Evolutionary conservation across 805 yeast genomes (phyloP), one percentile per base, ranked within the genome.

Genomic region (Ogataea ramenticola): DNA sequence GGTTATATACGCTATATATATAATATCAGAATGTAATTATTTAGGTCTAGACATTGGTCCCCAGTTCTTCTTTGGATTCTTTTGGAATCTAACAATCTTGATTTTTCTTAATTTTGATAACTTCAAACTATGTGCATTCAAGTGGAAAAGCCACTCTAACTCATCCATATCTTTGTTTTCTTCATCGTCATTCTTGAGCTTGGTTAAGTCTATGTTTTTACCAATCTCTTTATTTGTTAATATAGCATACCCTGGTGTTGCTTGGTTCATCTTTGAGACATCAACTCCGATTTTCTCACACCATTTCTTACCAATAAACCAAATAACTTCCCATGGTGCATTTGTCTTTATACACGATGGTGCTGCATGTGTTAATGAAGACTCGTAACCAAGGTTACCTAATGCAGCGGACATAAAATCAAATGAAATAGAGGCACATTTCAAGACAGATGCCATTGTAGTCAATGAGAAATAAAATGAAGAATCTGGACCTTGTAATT

Each of bases 31-130:
- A 24, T 24, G 7, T 19, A 20, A 14, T 19, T 39, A 39, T 37
- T 63, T 64, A 19, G 95, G 95, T 56, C 84, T 80, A 3, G 96
- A 79, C 36, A 52, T 53, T 32, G 98, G 99, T 1, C 99, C 99
- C 99, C 99, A 93, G 60, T 86, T 82, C 60, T 86, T 86, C 1
- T 88, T 76, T 15, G 99, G 99, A 57, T 90, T 91, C 57, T 81
- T 89, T 60, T 90, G 99, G 64, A 75, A 91, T 54, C 96, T 73
- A 14, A 88, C 88, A 58, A 91, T 77, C 64, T 88, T 88, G 46
- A 87, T 72, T 49, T 77, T 80, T 55, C 96, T 74, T 43, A 87
- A 67, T 44, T 64, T 68, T 52, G 78, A 79, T 44, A 89, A 65
- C 40, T 67, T 71, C 17, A 67, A 71, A 46, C 89, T 77, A 40